These are phyloP conservation scores for Sanguinoderma infundibulare DNA, from an alignment of 1,284 basidiomycete genomes.

Conservation along the genomic window DNA sequence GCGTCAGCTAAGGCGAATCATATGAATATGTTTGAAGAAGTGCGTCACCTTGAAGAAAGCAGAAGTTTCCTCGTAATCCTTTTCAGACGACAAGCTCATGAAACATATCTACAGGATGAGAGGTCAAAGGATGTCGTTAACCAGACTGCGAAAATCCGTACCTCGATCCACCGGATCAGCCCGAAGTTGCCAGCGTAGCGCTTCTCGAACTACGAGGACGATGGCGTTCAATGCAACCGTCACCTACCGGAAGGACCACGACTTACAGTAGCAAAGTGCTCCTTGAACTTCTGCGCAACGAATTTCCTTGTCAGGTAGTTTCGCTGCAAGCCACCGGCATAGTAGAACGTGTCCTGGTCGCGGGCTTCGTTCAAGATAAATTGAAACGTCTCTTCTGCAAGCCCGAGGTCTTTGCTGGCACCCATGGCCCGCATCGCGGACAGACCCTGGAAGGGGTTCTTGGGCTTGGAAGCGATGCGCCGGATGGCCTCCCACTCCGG, in stretches of 20 bases:
- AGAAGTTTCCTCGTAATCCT: constrained; percentile 70
- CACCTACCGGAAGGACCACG: background rate
- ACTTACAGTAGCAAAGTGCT: constrained; percentile 66
- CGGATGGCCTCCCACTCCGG: constrained; percentile 81
- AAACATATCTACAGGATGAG: constrained; percentile 53
- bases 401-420: constrained; percentile 45
- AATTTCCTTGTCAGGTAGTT: constrained; percentile 51
- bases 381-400: constrained; percentile 63
- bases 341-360: constrained; percentile 70
- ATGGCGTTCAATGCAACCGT: background rate
- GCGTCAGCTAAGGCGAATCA: constrained; percentile 11
- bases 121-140: too few species aligned
- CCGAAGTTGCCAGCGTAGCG: constrained; percentile 75
- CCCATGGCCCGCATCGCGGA: constrained; percentile 69
- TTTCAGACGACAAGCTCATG: constrained; percentile 62
- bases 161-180: constrained; percentile 24
- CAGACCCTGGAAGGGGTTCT: constrained; percentile 72
- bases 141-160: background rate
- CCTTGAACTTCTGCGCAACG: constrained; percentile 52
- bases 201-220: constrained; percentile 59
- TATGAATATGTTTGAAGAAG: background rate
- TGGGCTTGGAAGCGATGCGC: constrained; percentile 72
- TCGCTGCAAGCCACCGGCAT: constrained; percentile 46
- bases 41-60: constrained; percentile 67
- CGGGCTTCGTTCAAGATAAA: constrained; percentile 60